Percentiles rank a stretch among this genome's conserved stretches.
phyloP scores from a whole-genome alignment of 2,329 filamentous ascomycete genomes.

The Dactylonectria macrodidyma region DNA sequence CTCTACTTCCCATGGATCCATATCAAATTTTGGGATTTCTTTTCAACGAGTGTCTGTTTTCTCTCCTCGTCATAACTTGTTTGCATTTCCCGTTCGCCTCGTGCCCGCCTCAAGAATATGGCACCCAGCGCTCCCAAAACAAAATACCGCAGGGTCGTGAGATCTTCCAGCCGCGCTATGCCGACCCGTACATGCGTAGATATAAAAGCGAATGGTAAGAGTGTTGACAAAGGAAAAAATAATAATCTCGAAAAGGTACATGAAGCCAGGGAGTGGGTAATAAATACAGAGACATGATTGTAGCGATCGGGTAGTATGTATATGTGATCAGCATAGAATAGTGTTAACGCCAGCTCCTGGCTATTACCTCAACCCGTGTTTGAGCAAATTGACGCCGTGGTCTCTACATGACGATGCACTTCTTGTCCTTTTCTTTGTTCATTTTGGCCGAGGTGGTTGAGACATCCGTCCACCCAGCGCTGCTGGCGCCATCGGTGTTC shows the following conservation, averaged over 20 bases:
- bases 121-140: conserved; percentile 33
- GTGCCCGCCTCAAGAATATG: conserved; percentile 31
- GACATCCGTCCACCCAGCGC: conserved; percentile 69
- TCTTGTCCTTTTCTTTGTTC: conserved; percentile 63
- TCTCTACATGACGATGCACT: conserved; percentile 68
- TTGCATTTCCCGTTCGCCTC: conserved; percentile 28
- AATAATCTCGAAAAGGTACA: conserved; percentile 18
- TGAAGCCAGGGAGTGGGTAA: conserved; percentile 13
- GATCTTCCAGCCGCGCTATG: conserved; percentile 32
- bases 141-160: conserved; percentile 7
- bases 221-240: conserved; percentile 28
- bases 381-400: background rate
- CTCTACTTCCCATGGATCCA: background rate
- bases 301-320: conserved; percentile 39
- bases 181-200: conserved; percentile 32
- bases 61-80: conserved; percentile 10
- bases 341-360: conserved; percentile 21
- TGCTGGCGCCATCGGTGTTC: conserved; percentile 59
- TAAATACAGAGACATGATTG: conserved; percentile 24
- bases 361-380: conserved; percentile 27
- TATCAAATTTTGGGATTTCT: background rate
- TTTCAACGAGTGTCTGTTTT: conserved; percentile 16
- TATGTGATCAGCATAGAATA: conserved; percentile 31
- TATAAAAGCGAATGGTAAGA: conserved; percentile 37
- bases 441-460: conserved; percentile 50